These are phyloP conservation scores for Mycena olivaceomarginata DNA, from an alignment of 768 basidiomycete genomes.

Conservation along the genomic window DNA sequence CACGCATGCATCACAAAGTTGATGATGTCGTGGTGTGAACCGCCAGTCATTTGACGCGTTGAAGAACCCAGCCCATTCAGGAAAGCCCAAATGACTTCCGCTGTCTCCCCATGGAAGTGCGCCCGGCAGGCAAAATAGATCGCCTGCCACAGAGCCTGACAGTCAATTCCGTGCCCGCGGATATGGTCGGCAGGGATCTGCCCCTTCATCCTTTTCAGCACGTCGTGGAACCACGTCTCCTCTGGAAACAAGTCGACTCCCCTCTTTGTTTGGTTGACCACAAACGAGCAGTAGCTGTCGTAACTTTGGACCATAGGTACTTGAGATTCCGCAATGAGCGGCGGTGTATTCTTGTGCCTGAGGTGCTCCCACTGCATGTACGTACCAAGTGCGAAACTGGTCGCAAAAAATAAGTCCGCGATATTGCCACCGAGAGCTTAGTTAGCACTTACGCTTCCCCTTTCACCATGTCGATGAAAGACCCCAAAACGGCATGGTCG, in stretches of 20 bases:
- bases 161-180: background rate
- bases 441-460: conserved; percentile 14
- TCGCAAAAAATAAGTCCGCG: background rate
- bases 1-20: background rate
- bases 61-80: background rate
- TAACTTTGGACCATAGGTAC: background rate
- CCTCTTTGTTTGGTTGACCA: background rate
- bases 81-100: background rate
- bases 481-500: conserved; percentile 1
- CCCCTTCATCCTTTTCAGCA: background rate
- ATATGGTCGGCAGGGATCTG: background rate
- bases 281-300: background rate
- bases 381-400: background rate
- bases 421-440: background rate
- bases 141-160: background rate
- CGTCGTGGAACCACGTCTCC: background rate
- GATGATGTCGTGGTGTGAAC: background rate
- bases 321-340: background rate
- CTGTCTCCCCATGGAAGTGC: conserved; percentile 9
- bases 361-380: background rate
- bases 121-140: conserved; percentile 7
- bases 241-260: background rate
- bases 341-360: background rate
- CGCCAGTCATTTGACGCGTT: background rate
- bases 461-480: conserved; percentile 6